phyloP scores from a whole-genome alignment of 1,284 basidiomycete species.

The Marasmius sp. region DNA sequence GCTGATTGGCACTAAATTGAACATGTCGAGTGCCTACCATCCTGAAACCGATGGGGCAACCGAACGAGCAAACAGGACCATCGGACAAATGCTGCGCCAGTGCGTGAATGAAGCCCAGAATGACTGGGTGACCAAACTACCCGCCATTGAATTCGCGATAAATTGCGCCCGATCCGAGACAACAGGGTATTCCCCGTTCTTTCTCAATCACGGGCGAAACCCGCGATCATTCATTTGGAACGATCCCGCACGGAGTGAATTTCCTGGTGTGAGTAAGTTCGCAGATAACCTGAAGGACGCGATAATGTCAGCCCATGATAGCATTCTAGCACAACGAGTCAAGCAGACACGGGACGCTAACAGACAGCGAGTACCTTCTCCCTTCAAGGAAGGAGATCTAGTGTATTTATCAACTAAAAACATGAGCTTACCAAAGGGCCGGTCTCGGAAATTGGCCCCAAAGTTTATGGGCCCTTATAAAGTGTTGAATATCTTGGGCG shows the following conservation, averaged over 20 bases:
- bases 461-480: conserved; percentile 30
- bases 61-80: conserved; percentile 20
- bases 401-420: conserved; percentile 31
- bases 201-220: conserved; percentile 22
- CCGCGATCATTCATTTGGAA: conserved; percentile 22
- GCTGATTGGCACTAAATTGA: conserved; percentile 21
- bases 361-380: conserved; percentile 5
- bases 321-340: conserved; percentile 20
- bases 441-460: conserved; percentile 22
- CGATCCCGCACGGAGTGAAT: conserved; percentile 6
- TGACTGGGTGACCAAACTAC: conserved; percentile 16
- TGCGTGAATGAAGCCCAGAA: conserved; percentile 10
- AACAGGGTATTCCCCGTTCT: conserved; percentile 28
- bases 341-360: conserved; percentile 28
- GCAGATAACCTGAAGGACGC: conserved; percentile 20
- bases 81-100: conserved; percentile 8
- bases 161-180: conserved; percentile 15
- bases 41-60: conserved; percentile 24
- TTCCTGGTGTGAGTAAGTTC: conserved; percentile 18
- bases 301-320: conserved; percentile 14
- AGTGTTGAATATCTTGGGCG: conserved; percentile 22
- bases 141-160: conserved; percentile 18
- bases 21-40: conserved; percentile 24
- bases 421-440: conserved; percentile 23
- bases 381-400: conserved; percentile 22